A percentile compares a stretch with the other conserved stretches of the same genome.
These are phyloP conservation scores for Isatis tinctoria DNA, from an alignment of 345 rosid genomes.

Conservation along the genomic window DNA sequence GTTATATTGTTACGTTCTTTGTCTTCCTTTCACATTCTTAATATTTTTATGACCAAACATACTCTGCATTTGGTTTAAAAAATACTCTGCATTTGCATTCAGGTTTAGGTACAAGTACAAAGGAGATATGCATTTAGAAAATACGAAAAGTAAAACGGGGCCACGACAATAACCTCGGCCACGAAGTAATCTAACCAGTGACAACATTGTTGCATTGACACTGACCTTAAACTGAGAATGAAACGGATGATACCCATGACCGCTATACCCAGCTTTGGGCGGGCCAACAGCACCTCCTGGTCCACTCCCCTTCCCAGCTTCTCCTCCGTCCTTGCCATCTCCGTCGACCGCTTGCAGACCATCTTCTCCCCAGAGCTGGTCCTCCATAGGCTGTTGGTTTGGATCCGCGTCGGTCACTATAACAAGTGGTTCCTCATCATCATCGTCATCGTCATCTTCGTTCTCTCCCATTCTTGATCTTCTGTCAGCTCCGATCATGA, in stretches of 20 bases:
- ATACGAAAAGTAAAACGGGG: slow-evolving; percentile 5
- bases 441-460: slow-evolving; percentile 75
- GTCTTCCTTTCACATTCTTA: slow-evolving; percentile 16
- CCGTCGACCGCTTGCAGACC: slow-evolving; percentile 41
- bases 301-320: slow-evolving; percentile 40
- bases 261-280: slow-evolving; percentile 77
- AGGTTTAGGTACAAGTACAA: slow-evolving; percentile 36
- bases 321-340: slow-evolving; percentile 59
- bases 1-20: not conserved
- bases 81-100: slow-evolving; percentile 30
- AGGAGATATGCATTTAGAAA: slow-evolving; percentile 6
- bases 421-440: slow-evolving; percentile 59
- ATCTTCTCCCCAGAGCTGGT: slow-evolving; percentile 75
- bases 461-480: slow-evolving; percentile 43
- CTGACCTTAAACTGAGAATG: slow-evolving; percentile 99
- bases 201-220: slow-evolving; percentile 41
- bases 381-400: slow-evolving; percentile 48
- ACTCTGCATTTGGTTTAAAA: not conserved
- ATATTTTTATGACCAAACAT: slow-evolving; percentile 4
- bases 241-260: slow-evolving; percentile 85
- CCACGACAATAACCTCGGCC: slow-evolving; percentile 18
- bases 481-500: slow-evolving; percentile 49
- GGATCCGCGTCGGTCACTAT: slow-evolving; percentile 66
- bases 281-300: slow-evolving; percentile 41
- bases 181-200: slow-evolving; percentile 31